Evolutionary conservation across 345 rosid species (phyloP).

Genomic region (Boechera retrofracta): DNA sequence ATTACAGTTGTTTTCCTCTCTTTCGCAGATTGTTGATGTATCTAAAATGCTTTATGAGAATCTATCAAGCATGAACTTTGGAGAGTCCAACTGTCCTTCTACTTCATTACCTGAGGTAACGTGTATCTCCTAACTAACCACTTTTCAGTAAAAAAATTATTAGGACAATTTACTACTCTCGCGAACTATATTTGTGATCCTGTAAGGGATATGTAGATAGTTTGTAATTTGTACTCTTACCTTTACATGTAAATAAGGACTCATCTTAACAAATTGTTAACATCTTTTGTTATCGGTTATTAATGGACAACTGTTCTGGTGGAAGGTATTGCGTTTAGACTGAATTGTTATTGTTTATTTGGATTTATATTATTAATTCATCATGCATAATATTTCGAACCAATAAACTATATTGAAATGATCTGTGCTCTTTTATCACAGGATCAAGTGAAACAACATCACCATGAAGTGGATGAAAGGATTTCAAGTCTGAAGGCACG

Average conservation of each 20-base stretch:
- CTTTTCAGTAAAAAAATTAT: not conserved
- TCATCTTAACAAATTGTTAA: not conserved
- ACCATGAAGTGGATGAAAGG: conserved; percentile 43
- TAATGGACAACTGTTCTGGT: not conserved
- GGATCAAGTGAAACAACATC: conserved; percentile 51
- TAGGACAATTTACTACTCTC: not conserved
- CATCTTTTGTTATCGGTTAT: not conserved
- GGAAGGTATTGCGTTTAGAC: conserved; percentile 13
- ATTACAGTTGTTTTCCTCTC: conserved; percentile 31
- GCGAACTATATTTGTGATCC: not conserved
- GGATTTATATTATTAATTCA: not conserved
- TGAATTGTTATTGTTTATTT: conserved; percentile 20
- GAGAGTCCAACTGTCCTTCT: conserved; percentile 48
- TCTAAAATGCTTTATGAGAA: conserved; percentile 62
- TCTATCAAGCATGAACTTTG: conserved; percentile 56
- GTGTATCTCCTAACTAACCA: conserved; percentile 19
- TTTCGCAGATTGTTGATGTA: conserved; percentile 66
- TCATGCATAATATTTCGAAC: conserved; percentile 9
- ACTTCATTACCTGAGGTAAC: conserved; percentile 59
- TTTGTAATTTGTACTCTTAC: not conserved
- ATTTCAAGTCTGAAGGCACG: conserved; percentile 43
- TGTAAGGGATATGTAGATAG: conserved; percentile 13
- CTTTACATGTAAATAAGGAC: not conserved
- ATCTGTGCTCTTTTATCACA: conserved; percentile 38
- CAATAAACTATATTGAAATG: not conserved